Evolutionary conservation across 83 land plant species (phyloP).

Genomic region (Isoetes engelmannii): DNA sequence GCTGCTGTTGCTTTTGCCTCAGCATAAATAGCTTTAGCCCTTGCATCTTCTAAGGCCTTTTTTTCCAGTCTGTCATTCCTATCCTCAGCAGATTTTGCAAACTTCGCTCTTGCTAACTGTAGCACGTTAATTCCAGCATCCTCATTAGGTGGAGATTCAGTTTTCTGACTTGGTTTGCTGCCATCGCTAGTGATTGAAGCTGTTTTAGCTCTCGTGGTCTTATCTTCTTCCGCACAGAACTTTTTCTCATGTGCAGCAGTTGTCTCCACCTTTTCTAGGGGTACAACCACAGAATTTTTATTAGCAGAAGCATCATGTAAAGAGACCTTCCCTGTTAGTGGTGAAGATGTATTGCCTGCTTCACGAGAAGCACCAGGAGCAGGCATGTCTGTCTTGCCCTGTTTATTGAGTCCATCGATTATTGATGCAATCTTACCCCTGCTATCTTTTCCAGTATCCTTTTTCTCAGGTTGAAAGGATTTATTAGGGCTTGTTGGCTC

Average conservation of each 20-base stretch:
- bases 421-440: background rate
- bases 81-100: background rate
- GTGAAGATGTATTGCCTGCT: too few relatives aligned
- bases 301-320: too few relatives aligned
- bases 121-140: slow-evolving; percentile 6
- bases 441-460: slow-evolving; percentile 5
- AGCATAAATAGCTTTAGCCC: slow-evolving; percentile 22
- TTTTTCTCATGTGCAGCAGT: too few relatives aligned
- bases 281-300: too few relatives aligned
- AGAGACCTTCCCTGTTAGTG: too few relatives aligned
- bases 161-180: background rate
- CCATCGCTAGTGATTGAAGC: background rate
- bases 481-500: slow-evolving; percentile 1
- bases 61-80: background rate
- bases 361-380: background rate
- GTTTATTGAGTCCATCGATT: too few relatives aligned
- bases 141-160: background rate
- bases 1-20: slow-evolving; percentile 30
- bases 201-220: too few relatives aligned
- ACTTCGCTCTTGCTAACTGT: background rate
- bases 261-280: too few relatives aligned
- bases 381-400: background rate
- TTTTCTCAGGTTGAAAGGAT: background rate
- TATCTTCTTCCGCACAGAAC: too few relatives aligned
- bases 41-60: slow-evolving; percentile 6